Base-by-base conservation (phyloP, 1,284 basidiomycete species). In the Violaceomyces palustris region DNA sequence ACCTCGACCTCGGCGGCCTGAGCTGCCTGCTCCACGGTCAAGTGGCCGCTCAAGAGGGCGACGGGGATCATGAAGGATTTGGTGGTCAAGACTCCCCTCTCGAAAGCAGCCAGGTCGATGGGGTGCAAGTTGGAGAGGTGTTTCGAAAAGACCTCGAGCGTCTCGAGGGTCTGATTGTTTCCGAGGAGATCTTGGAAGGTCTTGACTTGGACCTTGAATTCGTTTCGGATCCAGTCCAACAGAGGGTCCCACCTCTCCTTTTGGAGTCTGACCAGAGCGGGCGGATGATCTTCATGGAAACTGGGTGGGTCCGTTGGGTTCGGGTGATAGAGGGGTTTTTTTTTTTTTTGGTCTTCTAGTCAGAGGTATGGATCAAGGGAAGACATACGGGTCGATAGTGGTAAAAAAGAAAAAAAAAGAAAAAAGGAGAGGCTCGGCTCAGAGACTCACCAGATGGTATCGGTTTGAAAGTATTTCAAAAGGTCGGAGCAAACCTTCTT, bases 21-120 rank as follows among this genome's bases (percentile, higher is more conserved):
- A 1, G 89, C 82, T 2, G 94, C 93, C 69, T 90, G 79, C 60
- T 98, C 87, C 0, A 85, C 87, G 3, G 81, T 36, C 9, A 63
- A 32, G 42, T 79, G 81, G 26, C 83, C 83, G 63, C 82, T 82
- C 21, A 93, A 81, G 12, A 99, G 79, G 2, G 87, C 92, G 17
- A 98, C 76, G 0, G 81, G 86, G 53, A 96, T 86, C 36, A 97
- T 77, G 74, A 96, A 88, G 1, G 88, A 92, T 75, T 98, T 99
- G 23, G 88, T 86, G 5, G 85, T 80, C 72, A 93, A 87, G 5
- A 89, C 88, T 7, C 85, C 84, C 25, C 93, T 82, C 73, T 98
- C 94, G 78, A 98, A 84, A 0, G 88, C 93, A 9, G 64, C 61
- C 5, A 58, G 55, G 15, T 68, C 61, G 28, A 69, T 56, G 3